Evolutionary conservation across 495 filamentous ascomycete species (phyloP).

Genomic region (Penicillium bovifimosum): DNA sequence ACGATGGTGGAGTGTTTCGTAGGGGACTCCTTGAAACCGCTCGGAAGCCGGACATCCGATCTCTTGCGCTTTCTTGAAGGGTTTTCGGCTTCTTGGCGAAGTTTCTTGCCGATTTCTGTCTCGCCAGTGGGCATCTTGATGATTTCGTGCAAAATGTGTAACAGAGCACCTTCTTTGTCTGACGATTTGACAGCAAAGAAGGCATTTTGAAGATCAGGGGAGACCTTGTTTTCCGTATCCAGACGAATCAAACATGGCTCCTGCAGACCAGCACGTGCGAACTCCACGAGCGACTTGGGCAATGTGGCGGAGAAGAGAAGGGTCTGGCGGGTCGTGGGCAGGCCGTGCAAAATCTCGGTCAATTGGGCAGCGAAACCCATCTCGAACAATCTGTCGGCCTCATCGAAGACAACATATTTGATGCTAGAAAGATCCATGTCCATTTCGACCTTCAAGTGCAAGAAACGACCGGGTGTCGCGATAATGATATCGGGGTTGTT

Average conservation of each 20-base stretch:
- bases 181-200: conserved; percentile 89
- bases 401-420: conserved; percentile 91
- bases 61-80: conserved; percentile 65
- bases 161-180: conserved; percentile 87
- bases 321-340: conserved; percentile 81
- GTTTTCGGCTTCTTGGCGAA: conserved; percentile 39
- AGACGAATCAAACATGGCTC: conserved; percentile 83
- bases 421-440: conserved; percentile 77
- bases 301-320: conserved; percentile 92
- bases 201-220: conserved; percentile 84
- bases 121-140: conserved; percentile 86
- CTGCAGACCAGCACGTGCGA: conserved; percentile 85
- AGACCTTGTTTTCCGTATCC: conserved; percentile 92
- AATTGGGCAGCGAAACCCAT: conserved; percentile 96
- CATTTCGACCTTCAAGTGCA: conserved; percentile 97
- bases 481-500: conserved; percentile 94
- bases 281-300: conserved; percentile 89
- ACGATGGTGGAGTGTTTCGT: conserved; percentile 79
- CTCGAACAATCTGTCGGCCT: conserved; percentile 94
- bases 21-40: conserved; percentile 36
- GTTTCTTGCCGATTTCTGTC: conserved; percentile 47
- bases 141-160: conserved; percentile 82
- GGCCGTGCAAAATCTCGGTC: conserved; percentile 83
- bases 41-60: conserved; percentile 27
- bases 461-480: conserved; percentile 89